Base-by-base conservation (phyloP, 371 early-diverging fungal species). In the Blakeslea trispora region DNA sequence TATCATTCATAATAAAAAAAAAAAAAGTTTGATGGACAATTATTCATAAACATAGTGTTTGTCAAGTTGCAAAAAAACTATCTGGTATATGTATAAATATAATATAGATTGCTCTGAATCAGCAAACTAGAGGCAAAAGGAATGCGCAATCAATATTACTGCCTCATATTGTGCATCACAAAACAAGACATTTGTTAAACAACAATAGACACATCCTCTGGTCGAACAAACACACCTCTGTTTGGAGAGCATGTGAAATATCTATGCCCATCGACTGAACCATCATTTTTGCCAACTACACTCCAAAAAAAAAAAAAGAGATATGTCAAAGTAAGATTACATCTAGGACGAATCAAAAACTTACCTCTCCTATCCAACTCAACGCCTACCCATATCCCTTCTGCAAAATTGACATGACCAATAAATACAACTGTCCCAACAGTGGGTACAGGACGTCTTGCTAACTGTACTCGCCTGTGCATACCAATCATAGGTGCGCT, bases 351-450 rank as follows among this genome's bases (percentile, higher is more conserved):
- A 22, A 15, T 23, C 14, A 5, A 24, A 42, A 3, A 5, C 31
- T 43, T 66, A 72, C 70, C 73, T 53, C 69, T 47, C 34, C 67
- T 47, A 52, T 73, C 69, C 41, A 73, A 48, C 45, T 73, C 73
- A 15, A 73, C 73, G 10, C 70, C 73, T 14, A 73, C 42, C 73
- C 73, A 73, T 5, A 61, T 46, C 22, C 73, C 70, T 28, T 66
- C 62, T 14, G 69, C 64, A 57, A 73, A 73, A 24, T 54, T 19
- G 31, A 73, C 73, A 52, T 48, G 58, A 3, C 73, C 70, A 35
- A 64, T 39, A 50, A 28, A 64, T 17, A 42, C n/a, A 19, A 64
- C 64, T 13, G 66, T 69, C 3, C 65, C 69, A 3, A 68, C 60
- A 5, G 57, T 64, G 18, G 43, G 35, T 13, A 14, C 53, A 3